Evolutionary conservation across 371 early-diverging fungal species (phyloP).

Genomic region (Dichotomocladium elegans): DNA sequence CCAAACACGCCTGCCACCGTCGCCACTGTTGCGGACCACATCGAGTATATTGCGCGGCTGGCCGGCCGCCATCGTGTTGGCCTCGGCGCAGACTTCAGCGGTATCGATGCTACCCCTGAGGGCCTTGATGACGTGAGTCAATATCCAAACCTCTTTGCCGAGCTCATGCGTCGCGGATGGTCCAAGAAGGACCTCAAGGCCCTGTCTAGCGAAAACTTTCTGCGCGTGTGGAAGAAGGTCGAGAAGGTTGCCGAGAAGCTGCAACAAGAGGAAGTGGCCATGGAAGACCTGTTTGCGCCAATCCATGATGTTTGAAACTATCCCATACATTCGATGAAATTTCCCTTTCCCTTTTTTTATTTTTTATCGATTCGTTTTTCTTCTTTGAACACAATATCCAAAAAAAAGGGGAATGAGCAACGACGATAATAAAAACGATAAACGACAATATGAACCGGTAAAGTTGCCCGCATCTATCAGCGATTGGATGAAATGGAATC

Average conservation of each 20-base stretch:
- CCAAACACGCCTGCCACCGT: conserved; percentile 38
- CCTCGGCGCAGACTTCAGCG: conserved; percentile 67
- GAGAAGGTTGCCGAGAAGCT: conserved; percentile 39
- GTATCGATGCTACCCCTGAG: conserved; percentile 46
- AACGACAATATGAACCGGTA: background rate
- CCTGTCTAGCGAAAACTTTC: conserved; percentile 51
- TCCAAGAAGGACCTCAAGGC: conserved; percentile 51
- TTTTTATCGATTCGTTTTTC: too few species aligned
- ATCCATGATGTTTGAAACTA: background rate
- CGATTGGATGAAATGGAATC: conserved; percentile 1
- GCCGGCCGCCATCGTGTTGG: conserved; percentile 59
- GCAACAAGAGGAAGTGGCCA: conserved; percentile 23
- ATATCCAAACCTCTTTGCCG: conserved; percentile 62
- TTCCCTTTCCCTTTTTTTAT: too few species aligned
- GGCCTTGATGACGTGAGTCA: conserved; percentile 65
- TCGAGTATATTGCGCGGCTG: conserved; percentile 49
- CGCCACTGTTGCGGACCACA: conserved; percentile 56
- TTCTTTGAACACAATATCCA: too few species aligned
- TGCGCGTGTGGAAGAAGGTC: conserved; percentile 46
- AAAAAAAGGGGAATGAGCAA: too few species aligned
- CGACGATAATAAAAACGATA: conserved; percentile 1
- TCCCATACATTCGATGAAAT: too few species aligned
- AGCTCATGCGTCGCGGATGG: conserved; percentile 57
- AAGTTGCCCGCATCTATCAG: background rate
- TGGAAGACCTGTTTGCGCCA: conserved; percentile 15